These are phyloP conservation scores for Paecilomyces sp. DNA, from an alignment of 2,329 filamentous ascomycete species.

Conservation along the genomic window DNA sequence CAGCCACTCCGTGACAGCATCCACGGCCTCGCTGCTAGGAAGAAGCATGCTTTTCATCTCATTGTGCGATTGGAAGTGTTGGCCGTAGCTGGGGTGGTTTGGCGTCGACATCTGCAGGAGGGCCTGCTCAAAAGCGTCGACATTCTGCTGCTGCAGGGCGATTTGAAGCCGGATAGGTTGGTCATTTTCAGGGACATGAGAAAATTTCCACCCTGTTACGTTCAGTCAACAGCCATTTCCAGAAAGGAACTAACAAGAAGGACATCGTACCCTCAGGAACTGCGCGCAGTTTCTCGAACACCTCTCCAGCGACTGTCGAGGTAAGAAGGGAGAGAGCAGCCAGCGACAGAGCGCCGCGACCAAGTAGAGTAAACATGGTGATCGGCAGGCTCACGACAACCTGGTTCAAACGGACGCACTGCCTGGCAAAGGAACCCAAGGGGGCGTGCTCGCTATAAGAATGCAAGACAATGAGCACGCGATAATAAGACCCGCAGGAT, in stretches of 20 bases:
- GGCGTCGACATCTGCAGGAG: constrained; percentile 46
- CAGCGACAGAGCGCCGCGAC: constrained; percentile 21
- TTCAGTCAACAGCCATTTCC: neutral
- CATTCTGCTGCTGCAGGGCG: constrained; percentile 28
- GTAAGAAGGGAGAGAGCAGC: constrained; percentile 20
- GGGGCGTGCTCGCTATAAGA: neutral
- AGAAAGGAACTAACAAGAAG: neutral
- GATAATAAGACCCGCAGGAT: neutral
- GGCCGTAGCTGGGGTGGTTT: constrained; percentile 40
- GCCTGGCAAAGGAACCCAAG: neutral
- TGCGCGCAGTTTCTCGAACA: constrained; percentile 27
- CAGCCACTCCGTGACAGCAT: constrained; percentile 42
- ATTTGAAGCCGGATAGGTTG: constrained; percentile 26
- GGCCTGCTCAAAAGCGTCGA: constrained; percentile 36
- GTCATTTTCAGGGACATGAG: constrained; percentile 15
- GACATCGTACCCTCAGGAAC: constrained; percentile 26
- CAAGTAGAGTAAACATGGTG: constrained; percentile 9
- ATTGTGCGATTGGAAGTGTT: constrained; percentile 40
- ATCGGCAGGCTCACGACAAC: constrained; percentile 6
- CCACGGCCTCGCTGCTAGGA: constrained; percentile 33
- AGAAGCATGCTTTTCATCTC: constrained; percentile 45
- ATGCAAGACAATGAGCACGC: neutral
- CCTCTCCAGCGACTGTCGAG: constrained; percentile 20
- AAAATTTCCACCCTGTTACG: constrained; percentile 24
- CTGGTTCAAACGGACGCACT: neutral